These are phyloP conservation scores for Termitomyces sp. DNA, from an alignment of 768 basidiomycete species.

Conservation along the genomic window DNA sequence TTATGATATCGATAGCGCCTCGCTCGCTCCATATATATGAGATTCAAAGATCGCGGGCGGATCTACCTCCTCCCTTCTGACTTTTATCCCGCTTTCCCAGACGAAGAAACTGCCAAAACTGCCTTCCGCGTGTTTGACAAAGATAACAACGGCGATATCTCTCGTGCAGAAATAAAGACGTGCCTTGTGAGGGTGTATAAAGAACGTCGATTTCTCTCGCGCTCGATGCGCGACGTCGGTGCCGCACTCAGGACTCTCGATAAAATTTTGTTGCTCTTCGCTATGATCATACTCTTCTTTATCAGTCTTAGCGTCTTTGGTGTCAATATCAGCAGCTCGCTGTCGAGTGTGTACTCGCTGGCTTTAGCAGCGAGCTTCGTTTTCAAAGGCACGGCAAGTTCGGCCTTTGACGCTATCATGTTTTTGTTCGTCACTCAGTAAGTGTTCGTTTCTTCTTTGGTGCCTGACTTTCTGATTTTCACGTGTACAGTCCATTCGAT, in stretches of 20 bases:
- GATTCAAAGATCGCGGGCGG: slow-evolving; percentile 55
- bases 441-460: slow-evolving; percentile 23
- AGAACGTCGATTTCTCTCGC: slow-evolving; percentile 71
- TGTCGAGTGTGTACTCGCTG: slow-evolving; percentile 73
- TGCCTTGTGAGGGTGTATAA: slow-evolving; percentile 70
- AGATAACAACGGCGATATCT: slow-evolving; percentile 76
- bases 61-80: slow-evolving; percentile 64
- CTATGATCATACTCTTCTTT: slow-evolving; percentile 65
- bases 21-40: slow-evolving; percentile 61
- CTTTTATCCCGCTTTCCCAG: slow-evolving; percentile 66
- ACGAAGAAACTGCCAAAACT: slow-evolving; percentile 50
- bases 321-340: slow-evolving; percentile 57
- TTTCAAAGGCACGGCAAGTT: slow-evolving; percentile 72
- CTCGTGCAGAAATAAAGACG: slow-evolving; percentile 71
- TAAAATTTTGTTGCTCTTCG: slow-evolving; percentile 59
- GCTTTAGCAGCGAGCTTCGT: slow-evolving; percentile 76
- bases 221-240: slow-evolving; percentile 74
- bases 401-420: slow-evolving; percentile 77
- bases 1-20: slow-evolving; percentile 43
- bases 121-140: slow-evolving; percentile 78
- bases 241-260: slow-evolving; percentile 65
- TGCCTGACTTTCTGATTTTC: neutral
- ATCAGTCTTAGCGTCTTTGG: slow-evolving; percentile 72
- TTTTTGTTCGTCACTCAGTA: slow-evolving; percentile 83
- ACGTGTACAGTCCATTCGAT: slow-evolving; percentile 61